phyloP scores from a whole-genome alignment of 371 early-diverging fungal species.

The Zopfochytrium polystomum region DNA sequence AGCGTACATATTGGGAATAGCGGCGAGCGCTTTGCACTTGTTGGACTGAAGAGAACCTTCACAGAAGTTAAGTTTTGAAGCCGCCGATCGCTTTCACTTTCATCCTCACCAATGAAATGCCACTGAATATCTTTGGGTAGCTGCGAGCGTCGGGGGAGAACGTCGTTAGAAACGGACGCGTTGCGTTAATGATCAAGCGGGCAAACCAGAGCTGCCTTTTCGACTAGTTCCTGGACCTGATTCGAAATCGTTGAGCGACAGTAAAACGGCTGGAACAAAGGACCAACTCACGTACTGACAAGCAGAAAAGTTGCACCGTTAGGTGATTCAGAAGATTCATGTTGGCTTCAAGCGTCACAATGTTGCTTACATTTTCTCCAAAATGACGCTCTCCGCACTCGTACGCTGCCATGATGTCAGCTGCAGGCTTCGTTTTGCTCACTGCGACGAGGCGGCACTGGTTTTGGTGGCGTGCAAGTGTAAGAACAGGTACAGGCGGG shows the following conservation, averaged over 20 bases:
- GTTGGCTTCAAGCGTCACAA: background rate
- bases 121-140: slow-evolving; percentile 63
- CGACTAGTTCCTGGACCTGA: slow-evolving; percentile 86
- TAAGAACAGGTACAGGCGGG: too few relatives aligned
- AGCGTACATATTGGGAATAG: slow-evolving; percentile 83
- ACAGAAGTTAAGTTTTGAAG: background rate
- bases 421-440: slow-evolving; percentile 83
- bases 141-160: slow-evolving; percentile 12
- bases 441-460: slow-evolving; percentile 79
- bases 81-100: background rate
- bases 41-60: slow-evolving; percentile 79
- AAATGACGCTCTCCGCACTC: slow-evolving; percentile 85
- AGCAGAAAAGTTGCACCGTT: background rate
- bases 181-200: slow-evolving; percentile 1
- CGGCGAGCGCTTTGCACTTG: slow-evolving; percentile 84
- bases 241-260: background rate
- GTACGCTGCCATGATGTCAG: slow-evolving; percentile 75
- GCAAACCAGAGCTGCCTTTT: slow-evolving; percentile 74
- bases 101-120: slow-evolving; percentile 88
- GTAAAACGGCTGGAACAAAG: background rate
- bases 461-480: too few relatives aligned
- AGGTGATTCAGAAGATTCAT: background rate
- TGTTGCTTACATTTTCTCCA: slow-evolving; percentile 84
- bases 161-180: background rate
- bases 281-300: background rate